Percentiles rank a stretch among this genome's conserved stretches.
Evolutionary conservation across 2,329 filamentous ascomycete species (phyloP).

Genomic region (Teratosphaeria zuluensis): DNA sequence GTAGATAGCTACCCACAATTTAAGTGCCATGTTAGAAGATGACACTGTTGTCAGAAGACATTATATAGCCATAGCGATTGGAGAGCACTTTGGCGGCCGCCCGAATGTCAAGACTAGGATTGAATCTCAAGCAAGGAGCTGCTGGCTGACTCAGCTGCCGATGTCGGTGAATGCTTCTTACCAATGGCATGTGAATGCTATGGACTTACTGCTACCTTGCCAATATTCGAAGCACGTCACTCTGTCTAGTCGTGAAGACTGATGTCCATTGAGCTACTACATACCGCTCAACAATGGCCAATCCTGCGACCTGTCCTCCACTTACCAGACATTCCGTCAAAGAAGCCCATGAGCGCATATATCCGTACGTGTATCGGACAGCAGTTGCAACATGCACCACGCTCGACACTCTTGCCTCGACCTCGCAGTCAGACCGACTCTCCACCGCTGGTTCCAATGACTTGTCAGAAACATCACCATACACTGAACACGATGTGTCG

Average conservation of each 20-base stretch:
- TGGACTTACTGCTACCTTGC: neutral
- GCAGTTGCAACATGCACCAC: slow-evolving; percentile 73
- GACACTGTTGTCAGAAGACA: too few relatives aligned
- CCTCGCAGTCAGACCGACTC: slow-evolving; percentile 43
- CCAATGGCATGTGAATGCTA: neutral
- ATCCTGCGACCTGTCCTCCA: slow-evolving; percentile 42
- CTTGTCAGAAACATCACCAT: slow-evolving; percentile 7
- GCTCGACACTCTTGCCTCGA: slow-evolving; percentile 64
- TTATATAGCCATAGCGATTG: neutral
- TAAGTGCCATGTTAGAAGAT: too few relatives aligned
- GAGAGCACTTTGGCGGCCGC: neutral
- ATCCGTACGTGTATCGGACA: slow-evolving; percentile 68
- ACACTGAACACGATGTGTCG: neutral
- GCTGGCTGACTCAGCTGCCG: neutral
- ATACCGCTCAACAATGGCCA: slow-evolving; percentile 31
- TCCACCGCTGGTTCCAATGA: slow-evolving; percentile 3
- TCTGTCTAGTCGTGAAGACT: too few relatives aligned
- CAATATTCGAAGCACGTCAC: neutral
- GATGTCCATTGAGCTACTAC: too few relatives aligned
- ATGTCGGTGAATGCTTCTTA: neutral
- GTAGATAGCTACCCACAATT: neutral
- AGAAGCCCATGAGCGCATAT: slow-evolving; percentile 63
- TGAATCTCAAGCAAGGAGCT: too few relatives aligned
- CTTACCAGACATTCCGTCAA: slow-evolving; percentile 64
- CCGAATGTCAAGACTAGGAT: too few relatives aligned